Evolutionary conservation across 371 early-diverging fungal species (phyloP).

Genomic region (Haplosporangium sp.): DNA sequence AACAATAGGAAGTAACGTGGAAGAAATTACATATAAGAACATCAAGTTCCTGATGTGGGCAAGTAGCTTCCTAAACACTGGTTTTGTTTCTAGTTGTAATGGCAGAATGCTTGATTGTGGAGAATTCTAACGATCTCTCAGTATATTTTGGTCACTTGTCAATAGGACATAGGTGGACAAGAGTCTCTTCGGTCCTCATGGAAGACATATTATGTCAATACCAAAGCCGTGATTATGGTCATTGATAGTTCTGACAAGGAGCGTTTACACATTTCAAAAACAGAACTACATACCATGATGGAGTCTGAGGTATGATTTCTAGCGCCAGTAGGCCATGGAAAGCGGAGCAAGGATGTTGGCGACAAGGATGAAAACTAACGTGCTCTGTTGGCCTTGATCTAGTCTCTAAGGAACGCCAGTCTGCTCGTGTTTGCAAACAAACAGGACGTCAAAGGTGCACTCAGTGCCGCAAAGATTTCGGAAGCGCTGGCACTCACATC

Average conservation of each 20-base stretch:
- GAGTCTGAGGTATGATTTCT: conserved; percentile 69
- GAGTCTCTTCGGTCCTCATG: conserved; percentile 76
- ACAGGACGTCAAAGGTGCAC: conserved; percentile 75
- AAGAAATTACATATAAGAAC: conserved; percentile 78
- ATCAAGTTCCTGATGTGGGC: conserved; percentile 82
- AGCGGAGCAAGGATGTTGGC: neutral
- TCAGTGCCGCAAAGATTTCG: conserved; percentile 75
- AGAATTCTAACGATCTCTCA: neutral
- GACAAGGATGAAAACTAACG: neutral
- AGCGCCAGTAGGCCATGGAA: neutral
- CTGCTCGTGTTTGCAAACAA: conserved; percentile 80
- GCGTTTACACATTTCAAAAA: conserved; percentile 70
- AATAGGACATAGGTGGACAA: conserved; percentile 81
- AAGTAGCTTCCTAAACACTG: conserved; percentile 35
- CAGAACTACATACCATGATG: conserved; percentile 80
- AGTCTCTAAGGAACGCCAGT: conserved; percentile 71
- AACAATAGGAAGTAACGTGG: conserved; percentile 81
- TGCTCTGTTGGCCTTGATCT: neutral
- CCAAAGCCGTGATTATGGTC: conserved; percentile 84
- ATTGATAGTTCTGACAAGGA: conserved; percentile 79
- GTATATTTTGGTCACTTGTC: neutral
- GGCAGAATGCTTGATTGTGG: neutral
- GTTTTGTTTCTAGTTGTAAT: neutral
- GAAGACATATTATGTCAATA: conserved; percentile 79
- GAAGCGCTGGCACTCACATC: conserved; percentile 72